Conservation (phyloP, 345 rosid species). For the Eucalyptus brandiana region DNA sequence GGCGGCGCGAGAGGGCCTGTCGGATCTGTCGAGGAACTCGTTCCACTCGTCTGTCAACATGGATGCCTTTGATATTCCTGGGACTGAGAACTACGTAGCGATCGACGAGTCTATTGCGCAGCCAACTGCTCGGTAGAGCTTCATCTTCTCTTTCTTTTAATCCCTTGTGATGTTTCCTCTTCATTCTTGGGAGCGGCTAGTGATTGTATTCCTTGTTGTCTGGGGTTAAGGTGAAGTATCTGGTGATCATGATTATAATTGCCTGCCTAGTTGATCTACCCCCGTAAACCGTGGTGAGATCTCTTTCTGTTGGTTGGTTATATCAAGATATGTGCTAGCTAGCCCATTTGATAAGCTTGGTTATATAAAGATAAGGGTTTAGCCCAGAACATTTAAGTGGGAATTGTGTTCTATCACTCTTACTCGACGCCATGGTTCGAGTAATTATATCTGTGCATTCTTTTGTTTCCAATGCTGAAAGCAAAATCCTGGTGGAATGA, state of each 20-base stretch:
- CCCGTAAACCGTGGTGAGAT: background rate
- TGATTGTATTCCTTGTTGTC: background rate
- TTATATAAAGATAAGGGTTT: background rate
- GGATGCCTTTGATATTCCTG: conserved; percentile 37
- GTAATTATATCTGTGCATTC: background rate
- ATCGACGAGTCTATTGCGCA: conserved; percentile 47
- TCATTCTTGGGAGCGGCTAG: background rate
- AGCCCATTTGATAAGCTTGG: background rate
- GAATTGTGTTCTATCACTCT: background rate
- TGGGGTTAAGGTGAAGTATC: background rate
- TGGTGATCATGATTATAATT: background rate
- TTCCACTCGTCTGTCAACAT: conserved; percentile 54
- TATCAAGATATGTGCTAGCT: background rate
- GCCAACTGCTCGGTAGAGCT: conserved; percentile 60
- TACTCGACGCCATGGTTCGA: background rate
- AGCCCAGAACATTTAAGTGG: background rate
- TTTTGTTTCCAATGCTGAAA: background rate
- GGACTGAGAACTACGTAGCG: conserved; percentile 39
- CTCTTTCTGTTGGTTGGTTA: background rate
- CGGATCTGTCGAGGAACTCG: conserved; percentile 67
- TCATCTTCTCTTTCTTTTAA: background rate
- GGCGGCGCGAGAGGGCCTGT: conserved; percentile 42
- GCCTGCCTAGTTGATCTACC: background rate
- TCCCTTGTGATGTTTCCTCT: background rate
- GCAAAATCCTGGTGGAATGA: background rate